Conservation (phyloP, 2,329 filamentous ascomycete genomes). For the Pseudonectria foliicola region DNA sequence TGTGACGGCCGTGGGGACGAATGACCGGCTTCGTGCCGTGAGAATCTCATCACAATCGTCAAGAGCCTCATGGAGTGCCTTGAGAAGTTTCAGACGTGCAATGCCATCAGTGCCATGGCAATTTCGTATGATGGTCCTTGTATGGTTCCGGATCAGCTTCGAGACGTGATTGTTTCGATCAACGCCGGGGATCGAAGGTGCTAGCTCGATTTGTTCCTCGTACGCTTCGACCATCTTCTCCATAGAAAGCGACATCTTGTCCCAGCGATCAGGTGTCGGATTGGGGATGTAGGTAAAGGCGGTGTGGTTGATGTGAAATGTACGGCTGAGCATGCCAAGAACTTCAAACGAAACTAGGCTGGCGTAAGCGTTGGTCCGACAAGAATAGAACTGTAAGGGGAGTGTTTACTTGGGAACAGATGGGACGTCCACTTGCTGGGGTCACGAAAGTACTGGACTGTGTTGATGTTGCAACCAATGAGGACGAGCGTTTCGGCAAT, state of each 20-base stretch:
- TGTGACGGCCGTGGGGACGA: background rate
- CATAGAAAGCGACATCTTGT: constrained; percentile 41
- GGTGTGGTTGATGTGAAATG: constrained; percentile 41
- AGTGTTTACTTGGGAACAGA: constrained; percentile 40
- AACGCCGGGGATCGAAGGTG: constrained; percentile 5
- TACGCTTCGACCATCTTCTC: constrained; percentile 35
- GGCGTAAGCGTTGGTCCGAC: constrained; percentile 6
- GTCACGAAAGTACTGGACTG: constrained; percentile 37
- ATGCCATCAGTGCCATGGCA: constrained; percentile 14
- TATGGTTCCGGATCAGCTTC: constrained; percentile 18
- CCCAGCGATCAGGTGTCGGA: constrained; percentile 48
- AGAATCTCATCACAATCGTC: constrained; percentile 37
- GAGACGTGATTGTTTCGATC: constrained; percentile 18
- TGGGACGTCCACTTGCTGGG: constrained; percentile 35
- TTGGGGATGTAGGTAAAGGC: constrained; percentile 50
- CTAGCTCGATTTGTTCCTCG: constrained; percentile 19
- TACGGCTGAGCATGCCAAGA: constrained; percentile 48
- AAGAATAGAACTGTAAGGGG: background rate
- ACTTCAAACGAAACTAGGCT: constrained; percentile 48
- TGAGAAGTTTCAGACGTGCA: constrained; percentile 29
- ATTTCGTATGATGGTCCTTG: constrained; percentile 16
- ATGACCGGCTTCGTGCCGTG: constrained; percentile 20
- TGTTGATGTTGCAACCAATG: constrained; percentile 47
- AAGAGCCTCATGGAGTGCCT: constrained; percentile 33
- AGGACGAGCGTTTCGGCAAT: constrained; percentile 45